These are phyloP conservation scores for Exophiala aquamarina DNA, from an alignment of 2,329 filamentous ascomycete species.

Conservation along the genomic window DNA sequence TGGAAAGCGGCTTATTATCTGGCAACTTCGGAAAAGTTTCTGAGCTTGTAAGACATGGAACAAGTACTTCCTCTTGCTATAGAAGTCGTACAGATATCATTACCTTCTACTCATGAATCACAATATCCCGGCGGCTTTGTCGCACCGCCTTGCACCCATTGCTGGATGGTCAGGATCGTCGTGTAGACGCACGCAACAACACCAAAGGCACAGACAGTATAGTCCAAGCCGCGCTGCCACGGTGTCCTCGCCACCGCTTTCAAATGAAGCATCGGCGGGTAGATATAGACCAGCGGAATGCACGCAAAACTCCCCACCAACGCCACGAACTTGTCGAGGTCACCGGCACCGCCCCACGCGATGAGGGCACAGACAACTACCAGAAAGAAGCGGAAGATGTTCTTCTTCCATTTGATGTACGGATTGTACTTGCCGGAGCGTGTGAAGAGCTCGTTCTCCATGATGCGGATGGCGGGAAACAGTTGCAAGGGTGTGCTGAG, in stretches of 20 bases:
- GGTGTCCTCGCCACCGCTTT: conserved; percentile 70
- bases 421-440: conserved; percentile 96
- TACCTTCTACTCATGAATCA: conserved; percentile 41
- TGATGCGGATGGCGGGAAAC: conserved; percentile 96
- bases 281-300: conserved; percentile 94
- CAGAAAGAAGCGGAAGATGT: conserved; percentile 89
- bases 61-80: no score
- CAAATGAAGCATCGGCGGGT: conserved; percentile 93
- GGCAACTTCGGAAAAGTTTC: no score
- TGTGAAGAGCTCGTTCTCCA: conserved; percentile 90
- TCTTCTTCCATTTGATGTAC: conserved; percentile 99
- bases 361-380: conserved; percentile 83
- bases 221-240: conserved; percentile 69
- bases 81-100: no score
- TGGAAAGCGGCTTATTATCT: no score
- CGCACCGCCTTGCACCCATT: conserved; percentile 69
- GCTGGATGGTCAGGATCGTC: conserved; percentile 79
- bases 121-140: conserved; percentile 63
- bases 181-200: conserved; percentile 89
- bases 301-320: conserved; percentile 97
- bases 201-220: conserved; percentile 77
- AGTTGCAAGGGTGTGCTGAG: conserved; percentile 94
- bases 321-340: conserved; percentile 96
- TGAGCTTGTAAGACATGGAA: no score
- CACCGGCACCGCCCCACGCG: conserved; percentile 87